Conservation (phyloP, 139 green algal species). For the Micractinium sp. region DNA sequence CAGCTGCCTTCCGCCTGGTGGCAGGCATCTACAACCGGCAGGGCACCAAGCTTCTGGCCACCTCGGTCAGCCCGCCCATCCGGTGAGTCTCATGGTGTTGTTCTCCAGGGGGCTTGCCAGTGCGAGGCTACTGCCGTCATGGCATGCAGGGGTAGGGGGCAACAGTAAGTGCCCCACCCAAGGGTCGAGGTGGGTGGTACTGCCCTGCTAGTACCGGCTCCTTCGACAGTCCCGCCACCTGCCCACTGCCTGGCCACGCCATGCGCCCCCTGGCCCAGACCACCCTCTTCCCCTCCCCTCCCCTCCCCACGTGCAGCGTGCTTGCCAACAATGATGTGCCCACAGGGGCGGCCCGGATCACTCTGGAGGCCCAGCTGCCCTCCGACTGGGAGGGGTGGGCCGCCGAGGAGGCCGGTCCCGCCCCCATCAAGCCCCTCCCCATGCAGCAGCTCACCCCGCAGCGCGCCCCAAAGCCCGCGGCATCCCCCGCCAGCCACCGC, state of each 20-base stretch:
- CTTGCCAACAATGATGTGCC: conserved; percentile 79
- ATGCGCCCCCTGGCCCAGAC: no score
- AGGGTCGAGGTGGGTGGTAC: not conserved
- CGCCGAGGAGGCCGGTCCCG: no score
- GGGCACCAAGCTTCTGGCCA: conserved; percentile 43
- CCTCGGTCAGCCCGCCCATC: conserved; percentile 54
- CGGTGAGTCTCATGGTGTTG: no score
- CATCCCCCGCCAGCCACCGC: not conserved
- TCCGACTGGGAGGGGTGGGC: conserved; percentile 31
- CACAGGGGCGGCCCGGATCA: conserved; percentile 60
- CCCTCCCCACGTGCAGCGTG: conserved; percentile 17
- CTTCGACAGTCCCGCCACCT: no score
- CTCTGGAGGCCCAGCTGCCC: conserved; percentile 12
- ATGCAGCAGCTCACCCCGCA: not conserved
- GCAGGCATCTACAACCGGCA: conserved; percentile 43
- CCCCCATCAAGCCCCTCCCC: not conserved
- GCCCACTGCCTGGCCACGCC: no score
- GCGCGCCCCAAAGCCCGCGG: not conserved
- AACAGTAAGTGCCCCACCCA: not conserved
- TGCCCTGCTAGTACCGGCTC: not conserved
- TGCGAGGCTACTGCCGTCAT: no score
- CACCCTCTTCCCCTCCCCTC: not conserved
- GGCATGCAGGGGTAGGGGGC: not conserved
- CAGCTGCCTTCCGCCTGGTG: conserved; percentile 46
- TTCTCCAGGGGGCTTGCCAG: no score